These are phyloP conservation scores for Vitis labrusca DNA, from an alignment of 164 flowering plant species.

Conservation along the genomic window DNA sequence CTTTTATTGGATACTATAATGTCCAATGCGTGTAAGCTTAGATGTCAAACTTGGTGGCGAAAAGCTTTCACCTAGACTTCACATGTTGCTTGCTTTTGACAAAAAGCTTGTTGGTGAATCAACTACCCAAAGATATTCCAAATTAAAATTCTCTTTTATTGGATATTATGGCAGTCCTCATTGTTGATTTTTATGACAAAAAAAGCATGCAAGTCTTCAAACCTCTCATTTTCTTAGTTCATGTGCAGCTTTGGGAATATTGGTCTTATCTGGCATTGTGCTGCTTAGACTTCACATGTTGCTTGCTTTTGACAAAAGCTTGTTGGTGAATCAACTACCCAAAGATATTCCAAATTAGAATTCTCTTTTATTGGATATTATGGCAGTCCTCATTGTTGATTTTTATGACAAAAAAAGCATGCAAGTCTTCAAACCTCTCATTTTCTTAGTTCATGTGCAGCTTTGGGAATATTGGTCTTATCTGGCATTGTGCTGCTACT, in stretches of 20 bases:
- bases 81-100: too few relatives aligned
- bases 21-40: too few relatives aligned
- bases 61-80: too few relatives aligned
- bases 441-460: constrained; percentile 36
- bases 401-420: not conserved
- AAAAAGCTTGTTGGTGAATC: too few relatives aligned
- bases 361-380: too few relatives aligned
- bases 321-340: too few relatives aligned
- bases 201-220: not conserved
- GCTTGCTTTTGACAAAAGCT: too few relatives aligned
- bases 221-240: constrained; percentile 3
- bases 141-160: too few relatives aligned
- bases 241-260: constrained; percentile 67
- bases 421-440: not conserved
- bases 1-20: too few relatives aligned
- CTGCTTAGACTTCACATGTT: constrained; percentile 27
- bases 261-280: constrained; percentile 60
- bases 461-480: constrained; percentile 63
- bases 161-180: not conserved
- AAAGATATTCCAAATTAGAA: too few relatives aligned
- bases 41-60: too few relatives aligned
- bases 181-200: not conserved
- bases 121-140: too few relatives aligned
- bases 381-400: not conserved
- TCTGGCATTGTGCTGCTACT: constrained; percentile 74